Percentiles rank a stretch among this genome's conserved stretches.
Conservation (phyloP, 176 grass and related monocot species). For the Ananas comosus region DNA sequence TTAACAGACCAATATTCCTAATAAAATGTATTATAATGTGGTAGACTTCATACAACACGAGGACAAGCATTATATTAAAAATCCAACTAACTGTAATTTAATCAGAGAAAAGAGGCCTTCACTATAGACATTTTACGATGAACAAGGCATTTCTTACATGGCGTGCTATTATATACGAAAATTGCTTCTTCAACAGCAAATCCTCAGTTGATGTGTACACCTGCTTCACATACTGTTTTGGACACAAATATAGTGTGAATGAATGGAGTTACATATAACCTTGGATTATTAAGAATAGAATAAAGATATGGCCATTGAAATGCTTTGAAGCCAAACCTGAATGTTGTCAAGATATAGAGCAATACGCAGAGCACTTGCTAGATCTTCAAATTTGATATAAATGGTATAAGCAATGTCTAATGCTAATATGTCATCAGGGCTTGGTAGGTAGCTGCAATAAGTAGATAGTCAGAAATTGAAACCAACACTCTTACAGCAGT, state of each 20-base stretch:
- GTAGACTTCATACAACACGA: not conserved
- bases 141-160: constrained; percentile 44
- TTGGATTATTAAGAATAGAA: not conserved
- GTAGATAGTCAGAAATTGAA: not conserved
- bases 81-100: not conserved
- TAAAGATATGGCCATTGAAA: not conserved
- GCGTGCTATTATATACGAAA: constrained; percentile 81
- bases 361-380: constrained; percentile 73
- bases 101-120: not conserved
- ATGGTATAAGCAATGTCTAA: constrained; percentile 93
- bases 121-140: not conserved
- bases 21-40: not conserved
- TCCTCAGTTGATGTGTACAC: constrained; percentile 70
- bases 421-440: constrained; percentile 76
- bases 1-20: no score
- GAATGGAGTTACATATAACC: not conserved
- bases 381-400: constrained; percentile 81
- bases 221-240: constrained; percentile 76
- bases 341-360: constrained; percentile 67
- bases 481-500: not conserved
- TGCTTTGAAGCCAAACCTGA: constrained; percentile 29
- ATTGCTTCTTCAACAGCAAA: constrained; percentile 84
- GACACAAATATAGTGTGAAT: constrained; percentile 23
- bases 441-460: constrained; percentile 49
- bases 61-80: not conserved